Conservation (phyloP, 1,139 yeast species). For the Zygoascus sp. region DNA sequence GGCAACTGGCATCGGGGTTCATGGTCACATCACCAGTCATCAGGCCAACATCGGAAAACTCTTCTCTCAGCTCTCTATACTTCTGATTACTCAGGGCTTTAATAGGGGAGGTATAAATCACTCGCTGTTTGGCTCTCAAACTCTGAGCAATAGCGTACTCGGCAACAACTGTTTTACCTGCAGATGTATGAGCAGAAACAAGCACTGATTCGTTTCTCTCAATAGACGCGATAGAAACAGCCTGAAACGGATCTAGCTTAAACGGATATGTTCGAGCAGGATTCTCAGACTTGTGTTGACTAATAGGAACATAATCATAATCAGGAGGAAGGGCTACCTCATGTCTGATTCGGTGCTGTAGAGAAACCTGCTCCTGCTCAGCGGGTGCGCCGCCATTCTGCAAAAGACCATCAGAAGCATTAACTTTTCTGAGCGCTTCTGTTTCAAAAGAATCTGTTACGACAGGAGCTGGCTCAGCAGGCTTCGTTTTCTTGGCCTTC, state of each 20-base stretch:
- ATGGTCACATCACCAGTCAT: constrained; percentile 98
- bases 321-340: constrained; percentile 96
- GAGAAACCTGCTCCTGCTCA: constrained; percentile 51
- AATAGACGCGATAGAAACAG: constrained; percentile 89
- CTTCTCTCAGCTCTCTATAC: constrained; percentile 85
- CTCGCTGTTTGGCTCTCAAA: constrained; percentile 82
- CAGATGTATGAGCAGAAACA: constrained; percentile 97
- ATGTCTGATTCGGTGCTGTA: constrained; percentile 92
- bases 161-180: constrained; percentile 98
- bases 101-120: constrained; percentile 94
- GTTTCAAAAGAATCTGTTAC: constrained; percentile 88
- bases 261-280: constrained; percentile 88
- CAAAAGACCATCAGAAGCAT: constrained; percentile 68
- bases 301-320: constrained; percentile 80
- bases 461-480: constrained; percentile 33
- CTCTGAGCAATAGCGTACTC: constrained; percentile 98
- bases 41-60: constrained; percentile 93
- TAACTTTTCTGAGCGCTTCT: constrained; percentile 85
- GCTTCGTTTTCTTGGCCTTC: constrained; percentile 9
- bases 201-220: constrained; percentile 94
- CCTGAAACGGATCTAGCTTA: constrained; percentile 91
- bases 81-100: constrained; percentile 96
- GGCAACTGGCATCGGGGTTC: constrained; percentile 93
- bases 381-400: constrained; percentile 29
- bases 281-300: constrained; percentile 60